Evolutionary conservation across 352 stramenopile species (phyloP), one percentile per base, ranked within the genome.

Genomic region (Pythium sp.): DNA sequence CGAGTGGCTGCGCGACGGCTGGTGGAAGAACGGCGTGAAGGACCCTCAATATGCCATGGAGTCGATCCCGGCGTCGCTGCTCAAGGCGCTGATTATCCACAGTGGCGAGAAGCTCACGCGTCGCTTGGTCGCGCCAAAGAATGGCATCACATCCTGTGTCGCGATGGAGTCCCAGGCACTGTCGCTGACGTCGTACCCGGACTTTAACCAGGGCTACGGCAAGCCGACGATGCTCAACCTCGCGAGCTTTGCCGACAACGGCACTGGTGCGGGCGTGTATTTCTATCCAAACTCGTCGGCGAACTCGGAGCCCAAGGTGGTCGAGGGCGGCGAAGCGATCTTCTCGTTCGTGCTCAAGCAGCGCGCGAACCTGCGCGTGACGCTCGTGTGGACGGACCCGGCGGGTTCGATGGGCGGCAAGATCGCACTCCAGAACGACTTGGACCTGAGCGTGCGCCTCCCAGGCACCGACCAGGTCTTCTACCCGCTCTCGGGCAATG

Each of bases 201-300:
- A 92, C 64, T 66, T 88, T 5, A 90, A 88, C 60, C 87, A 95
- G 59, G 87, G 87, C 18, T 95, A 95, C 64, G 87, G 87, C 41
- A 90, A 92, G 54, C 87, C 87, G 11, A 91, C 92, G 67, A 76
- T 93, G 60, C 87, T 78, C 61, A 95, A 90, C 64, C 82, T 95
- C 56, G 82, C 83, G 6, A 81, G 84, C 47, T 91, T 91, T 41
- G 62, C 60, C 47, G 66, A 58, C 15, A 70, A 66, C 53, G 63
- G 67, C 34, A 76, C 74, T 22, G 55, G 18, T 81, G 77, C 61
- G 58, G 75, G 66, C 3, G 80, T 83, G 46, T 86, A 87, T 65
- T 84, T 84, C 24, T 85, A 84, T 62, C 75, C 78, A 0, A 86
- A 86, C 60, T 82, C 78, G 8, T 79, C 75, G 3, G 58, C 66